Base-by-base conservation (phyloP, 2,329 filamentous ascomycete genomes). In the Aschersonia sp. region DNA sequence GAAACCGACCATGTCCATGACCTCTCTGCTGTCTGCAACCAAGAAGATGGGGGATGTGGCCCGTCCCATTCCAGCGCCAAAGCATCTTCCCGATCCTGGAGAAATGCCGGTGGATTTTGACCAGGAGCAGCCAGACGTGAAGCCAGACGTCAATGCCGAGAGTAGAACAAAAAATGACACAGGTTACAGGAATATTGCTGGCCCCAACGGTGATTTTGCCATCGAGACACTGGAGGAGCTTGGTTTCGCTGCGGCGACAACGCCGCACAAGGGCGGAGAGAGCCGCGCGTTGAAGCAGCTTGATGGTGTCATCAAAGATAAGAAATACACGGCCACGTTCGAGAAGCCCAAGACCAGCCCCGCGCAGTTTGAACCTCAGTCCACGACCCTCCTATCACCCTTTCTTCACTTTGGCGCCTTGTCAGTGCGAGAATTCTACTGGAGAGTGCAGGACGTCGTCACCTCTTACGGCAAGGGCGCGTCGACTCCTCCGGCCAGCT, bases 321-420 rank as follows among this genome's bases (percentile, higher is more conserved):
- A 76, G 49, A 70, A 76, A 47, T 88, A 86, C 58, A 79, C 79
- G 0, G 82, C 80, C 1, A 86, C 78, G 0, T 89, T 89, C 56
- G 74, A 81, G 57, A 89, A 89, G 59, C 84, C 84, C 1, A 79
- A 80, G 49, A 87, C 83, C 0, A 84, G 79, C 37, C 84, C 84
- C 0, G 83, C 84, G 2, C 81, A 76, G 3, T 87, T 88, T 54
- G 73, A 78, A 39, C 84, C 83, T 0, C 81, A 83, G 57, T 75
- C 81, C 0, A 88, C 84, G 1, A 87, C 83, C 0, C 68, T 88
- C 1, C 70, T 88, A 6, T 86, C 81, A 0, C 83, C 84, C 0
- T 78, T 84, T 58, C 62, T 87, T 47, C 84, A 89, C 59, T 88
- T 89, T 51, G 84, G 84, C 30, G 76, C 78, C 9, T 67, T 89